These are phyloP conservation scores for Butyriboletus appendiculatus DNA, from an alignment of 1,284 basidiomycete genomes.

Conservation along the genomic window DNA sequence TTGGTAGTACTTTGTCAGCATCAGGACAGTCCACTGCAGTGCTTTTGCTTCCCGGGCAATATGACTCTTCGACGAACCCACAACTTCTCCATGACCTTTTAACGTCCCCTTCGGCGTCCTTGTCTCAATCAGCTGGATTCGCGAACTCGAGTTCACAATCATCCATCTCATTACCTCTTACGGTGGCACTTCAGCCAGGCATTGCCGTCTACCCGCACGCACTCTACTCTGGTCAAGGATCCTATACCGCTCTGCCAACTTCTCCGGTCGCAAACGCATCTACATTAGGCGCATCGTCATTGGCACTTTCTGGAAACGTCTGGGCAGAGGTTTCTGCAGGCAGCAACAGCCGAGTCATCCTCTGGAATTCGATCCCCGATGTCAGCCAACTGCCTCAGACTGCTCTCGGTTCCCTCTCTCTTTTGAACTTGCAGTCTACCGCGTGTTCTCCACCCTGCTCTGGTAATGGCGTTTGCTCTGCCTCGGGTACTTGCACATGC, in stretches of 20 bases:
- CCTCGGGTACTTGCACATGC: conserved; percentile 69
- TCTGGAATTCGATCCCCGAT: conserved; percentile 83
- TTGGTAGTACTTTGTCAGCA: conserved; percentile 63
- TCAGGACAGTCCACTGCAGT: conserved; percentile 52
- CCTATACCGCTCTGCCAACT: conserved; percentile 57
- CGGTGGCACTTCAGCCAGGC: conserved; percentile 64
- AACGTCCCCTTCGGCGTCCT: conserved; percentile 58
- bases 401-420: conserved; percentile 47
- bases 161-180: conserved; percentile 58
- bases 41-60: conserved; percentile 73
- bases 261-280: conserved; percentile 48
- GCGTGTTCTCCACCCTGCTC: conserved; percentile 74
- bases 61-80: conserved; percentile 68
- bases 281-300: conserved; percentile 53
- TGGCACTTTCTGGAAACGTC: conserved; percentile 63
- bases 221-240: conserved; percentile 62
- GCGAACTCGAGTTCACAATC: conserved; percentile 43
- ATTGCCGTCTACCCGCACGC: conserved; percentile 58
- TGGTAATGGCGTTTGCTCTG: conserved; percentile 65
- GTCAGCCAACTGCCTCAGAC: conserved; percentile 59
- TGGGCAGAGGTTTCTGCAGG: conserved; percentile 65
- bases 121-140: conserved; percentile 64
- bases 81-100: conserved; percentile 66
- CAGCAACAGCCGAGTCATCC: conserved; percentile 54
- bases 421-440: conserved; percentile 67